Evolutionary conservation across 345 rosid species (phyloP), one percentile per base, ranked within the genome.

Genomic region (Corchorus olitorius): DNA sequence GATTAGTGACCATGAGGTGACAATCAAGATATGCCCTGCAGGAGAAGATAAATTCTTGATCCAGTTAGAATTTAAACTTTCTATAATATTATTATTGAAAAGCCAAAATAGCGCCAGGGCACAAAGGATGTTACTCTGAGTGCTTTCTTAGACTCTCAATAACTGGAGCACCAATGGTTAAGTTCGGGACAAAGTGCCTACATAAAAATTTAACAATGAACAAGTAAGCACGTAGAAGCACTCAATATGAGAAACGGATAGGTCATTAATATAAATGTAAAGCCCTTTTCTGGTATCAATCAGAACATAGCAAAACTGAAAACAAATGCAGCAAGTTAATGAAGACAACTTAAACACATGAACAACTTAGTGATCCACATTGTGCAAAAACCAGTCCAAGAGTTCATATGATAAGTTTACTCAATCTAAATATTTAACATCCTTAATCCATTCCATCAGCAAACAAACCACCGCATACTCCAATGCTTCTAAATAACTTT

Each of bases 1-100:
- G 98, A 81, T 94, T 92, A 46, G 92, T 88, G 60, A 94, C 98
- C 97, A 94, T 91, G 63, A 94, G 89, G 81, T 91, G 99, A 81
- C 99, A 95, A 84, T 95, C 99, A 77, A 95, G 84, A 86, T 89
- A 95, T 63, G 97, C 96, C 85, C 96, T 95, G 84, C 41, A 61
- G 76, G 43, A 72, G 72, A 78, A 77, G 35, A 13, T 55, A 34
- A 65, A 64, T 17, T 37, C 71, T 49, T 33, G 19, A 10, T 76
- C 67, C 19, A 77, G 41, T 27, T 55, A 63, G 20, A 9, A 34
- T 53, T 54, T 33, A 49, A 63, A 65, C 45, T 56, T 39, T 2
- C 4, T 39, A 3, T 39, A 39, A 39, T 70, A 75, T 20, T 0
- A 17, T 39, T 35, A 39, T 17, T 20, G 3, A 50, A 27, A 55